Evolutionary conservation across 371 early-diverging fungal species (phyloP).

Genomic region (Funneliformis caledonium): DNA sequence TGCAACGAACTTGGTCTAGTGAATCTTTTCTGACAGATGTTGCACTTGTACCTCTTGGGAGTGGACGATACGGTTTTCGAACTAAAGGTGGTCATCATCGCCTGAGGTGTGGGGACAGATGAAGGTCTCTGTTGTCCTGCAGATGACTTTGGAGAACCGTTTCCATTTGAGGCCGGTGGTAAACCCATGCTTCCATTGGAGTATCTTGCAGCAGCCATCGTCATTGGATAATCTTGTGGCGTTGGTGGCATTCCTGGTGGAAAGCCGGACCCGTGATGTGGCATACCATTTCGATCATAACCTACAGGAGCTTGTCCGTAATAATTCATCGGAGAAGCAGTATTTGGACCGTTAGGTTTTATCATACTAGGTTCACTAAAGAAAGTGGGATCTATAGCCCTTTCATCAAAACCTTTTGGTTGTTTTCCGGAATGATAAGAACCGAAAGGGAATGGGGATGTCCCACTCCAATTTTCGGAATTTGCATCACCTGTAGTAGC

Average conservation of each 20-base stretch:
- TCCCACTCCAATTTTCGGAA: not conserved
- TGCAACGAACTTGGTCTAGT: constrained; percentile 66
- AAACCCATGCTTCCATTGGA: not conserved
- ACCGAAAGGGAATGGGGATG: not conserved
- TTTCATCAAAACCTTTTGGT: constrained; percentile 21
- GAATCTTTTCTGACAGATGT: constrained; percentile 70
- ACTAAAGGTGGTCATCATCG: constrained; percentile 40
- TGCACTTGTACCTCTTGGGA: constrained; percentile 65
- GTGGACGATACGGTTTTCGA: constrained; percentile 39
- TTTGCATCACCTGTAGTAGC: constrained; percentile 8
- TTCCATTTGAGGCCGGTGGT: not conserved
- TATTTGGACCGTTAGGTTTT: constrained; percentile 13
- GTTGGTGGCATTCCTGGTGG: not conserved
- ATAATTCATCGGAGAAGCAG: constrained; percentile 14
- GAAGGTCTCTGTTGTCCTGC: constrained; percentile 22
- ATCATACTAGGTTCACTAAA: constrained; percentile 21
- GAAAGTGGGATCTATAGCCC: constrained; percentile 15
- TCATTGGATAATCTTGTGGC: constrained; percentile 19
- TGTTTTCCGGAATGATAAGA: constrained; percentile 3
- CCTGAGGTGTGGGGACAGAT: constrained; percentile 17
- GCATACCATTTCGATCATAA: constrained; percentile 24
- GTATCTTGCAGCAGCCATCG: not conserved
- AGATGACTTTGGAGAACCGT: constrained; percentile 4
- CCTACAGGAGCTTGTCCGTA: not conserved
- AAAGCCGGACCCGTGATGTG: constrained; percentile 1